A percentile compares a stretch with the other conserved stretches of the same genome.
phyloP scores from a whole-genome alignment of 208 protist genomes.

The Crithidia fasciculata region DNA sequence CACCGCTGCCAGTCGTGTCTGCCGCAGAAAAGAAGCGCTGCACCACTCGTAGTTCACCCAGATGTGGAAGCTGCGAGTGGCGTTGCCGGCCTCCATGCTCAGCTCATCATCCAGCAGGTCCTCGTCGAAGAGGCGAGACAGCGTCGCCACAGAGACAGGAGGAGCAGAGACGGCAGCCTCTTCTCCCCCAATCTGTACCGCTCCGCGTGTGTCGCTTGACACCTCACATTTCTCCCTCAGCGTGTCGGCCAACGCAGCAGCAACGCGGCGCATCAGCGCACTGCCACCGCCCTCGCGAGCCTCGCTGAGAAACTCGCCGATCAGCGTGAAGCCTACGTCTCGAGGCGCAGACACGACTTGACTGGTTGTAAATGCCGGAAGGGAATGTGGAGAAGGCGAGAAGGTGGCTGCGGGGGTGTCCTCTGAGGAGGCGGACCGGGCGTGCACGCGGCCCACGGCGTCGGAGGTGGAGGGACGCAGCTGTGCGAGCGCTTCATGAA shows the following conservation, averaged over 20 bases:
- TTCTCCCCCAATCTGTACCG: no score
- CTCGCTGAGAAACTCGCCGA: constrained; percentile 15
- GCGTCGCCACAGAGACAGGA: constrained; percentile 6
- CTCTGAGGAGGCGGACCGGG: not conserved
- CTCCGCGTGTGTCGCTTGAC: not conserved
- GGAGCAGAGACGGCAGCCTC: not conserved
- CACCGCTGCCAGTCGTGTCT: constrained; percentile 39
- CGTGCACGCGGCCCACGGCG: constrained; percentile 5
- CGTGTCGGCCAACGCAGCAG: constrained; percentile 3
- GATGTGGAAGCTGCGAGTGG: constrained; percentile 64
- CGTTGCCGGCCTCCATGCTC: constrained; percentile 46
- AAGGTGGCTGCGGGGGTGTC: not conserved
- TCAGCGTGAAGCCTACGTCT: constrained; percentile 25
- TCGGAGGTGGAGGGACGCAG: constrained; percentile 1
- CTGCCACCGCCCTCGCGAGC: constrained; percentile 3
- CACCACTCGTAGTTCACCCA: constrained; percentile 71
- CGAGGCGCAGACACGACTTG: not conserved
- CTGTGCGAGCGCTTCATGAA: constrained; percentile 7
- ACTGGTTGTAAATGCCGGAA: not conserved
- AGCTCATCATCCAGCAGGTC: constrained; percentile 32
- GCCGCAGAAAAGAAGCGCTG: constrained; percentile 66
- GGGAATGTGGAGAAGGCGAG: not conserved
- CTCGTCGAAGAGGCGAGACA: constrained; percentile 28
- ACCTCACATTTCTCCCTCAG: not conserved
- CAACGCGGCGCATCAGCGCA: constrained; percentile 11